A percentile compares a stretch with the other conserved stretches of the same genome.
These are phyloP conservation scores for Gnomoniopsis smithogilvyi DNA, from an alignment of 2,329 filamentous ascomycete species.

Conservation along the genomic window DNA sequence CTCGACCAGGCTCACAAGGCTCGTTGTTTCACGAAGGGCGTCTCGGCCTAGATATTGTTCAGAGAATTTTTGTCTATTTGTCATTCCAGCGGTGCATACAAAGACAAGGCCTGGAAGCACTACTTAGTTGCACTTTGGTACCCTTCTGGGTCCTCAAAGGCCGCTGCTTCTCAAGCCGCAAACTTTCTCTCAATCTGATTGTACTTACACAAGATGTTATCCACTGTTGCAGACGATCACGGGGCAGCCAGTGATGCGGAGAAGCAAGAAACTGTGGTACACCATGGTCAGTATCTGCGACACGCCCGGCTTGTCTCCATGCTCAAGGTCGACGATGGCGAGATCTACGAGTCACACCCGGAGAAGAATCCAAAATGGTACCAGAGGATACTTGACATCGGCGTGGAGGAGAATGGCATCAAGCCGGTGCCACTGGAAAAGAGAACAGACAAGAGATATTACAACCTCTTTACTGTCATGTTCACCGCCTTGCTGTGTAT, in stretches of 20 bases:
- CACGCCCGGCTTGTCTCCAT: slow-evolving; percentile 23
- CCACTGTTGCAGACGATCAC: neutral
- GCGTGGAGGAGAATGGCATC: slow-evolving; percentile 53
- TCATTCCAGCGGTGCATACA: neutral
- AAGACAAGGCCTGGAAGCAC: neutral
- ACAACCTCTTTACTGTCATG: slow-evolving; percentile 59
- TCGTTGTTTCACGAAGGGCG: neutral
- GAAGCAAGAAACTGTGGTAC: slow-evolving; percentile 13
- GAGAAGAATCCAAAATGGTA: slow-evolving; percentile 37
- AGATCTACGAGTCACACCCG: slow-evolving; percentile 28
- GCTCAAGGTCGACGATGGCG: slow-evolving; percentile 28
- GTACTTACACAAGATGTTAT: slow-evolving; percentile 7
- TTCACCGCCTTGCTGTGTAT: slow-evolving; percentile 56
- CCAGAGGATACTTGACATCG: slow-evolving; percentile 38
- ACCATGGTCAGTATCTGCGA: slow-evolving; percentile 8
- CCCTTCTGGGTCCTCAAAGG: neutral
- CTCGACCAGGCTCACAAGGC: slow-evolving; percentile 7
- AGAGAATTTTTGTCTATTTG: neutral
- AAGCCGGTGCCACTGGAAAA: slow-evolving; percentile 53
- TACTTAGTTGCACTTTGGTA: neutral
- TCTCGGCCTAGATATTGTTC: neutral
- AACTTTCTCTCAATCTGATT: neutral
- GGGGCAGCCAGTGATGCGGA: slow-evolving; percentile 19
- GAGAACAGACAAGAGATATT: slow-evolving; percentile 49
- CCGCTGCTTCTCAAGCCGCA: neutral